These are phyloP conservation scores for Annulohypoxylon stygium DNA, from an alignment of 495 filamentous ascomycete genomes.

Conservation along the genomic window DNA sequence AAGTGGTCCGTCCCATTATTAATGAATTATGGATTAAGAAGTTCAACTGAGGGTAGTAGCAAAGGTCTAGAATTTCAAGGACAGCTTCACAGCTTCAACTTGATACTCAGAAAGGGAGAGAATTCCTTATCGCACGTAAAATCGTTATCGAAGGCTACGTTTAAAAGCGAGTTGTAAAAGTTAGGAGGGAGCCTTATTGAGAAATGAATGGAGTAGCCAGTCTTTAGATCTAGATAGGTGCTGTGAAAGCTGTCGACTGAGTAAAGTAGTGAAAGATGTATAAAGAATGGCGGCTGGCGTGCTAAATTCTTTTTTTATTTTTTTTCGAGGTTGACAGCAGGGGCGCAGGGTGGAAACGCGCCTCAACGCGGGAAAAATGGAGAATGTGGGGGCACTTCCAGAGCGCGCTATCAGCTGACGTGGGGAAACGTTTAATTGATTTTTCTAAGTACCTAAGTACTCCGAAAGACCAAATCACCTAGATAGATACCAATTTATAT, in stretches of 20 bases:
- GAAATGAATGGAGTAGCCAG: not conserved
- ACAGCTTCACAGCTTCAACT: not conserved
- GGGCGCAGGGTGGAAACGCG: slow-evolving; percentile 39
- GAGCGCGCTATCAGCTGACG: slow-evolving; percentile 53
- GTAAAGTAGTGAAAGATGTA: not conserved
- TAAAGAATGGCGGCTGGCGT: not conserved
- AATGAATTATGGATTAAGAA: not conserved
- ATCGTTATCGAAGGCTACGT: not conserved
- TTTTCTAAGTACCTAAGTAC: slow-evolving; percentile 12
- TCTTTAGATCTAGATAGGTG: not conserved
- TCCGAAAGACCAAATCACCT: not conserved
- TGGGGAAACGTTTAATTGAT: slow-evolving; percentile 45
- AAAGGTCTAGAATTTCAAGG: not conserved
- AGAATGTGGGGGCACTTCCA: slow-evolving; percentile 20
- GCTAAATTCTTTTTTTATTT: slow-evolving; percentile 16
- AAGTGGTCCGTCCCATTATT: slow-evolving; percentile 37
- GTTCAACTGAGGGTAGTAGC: not conserved
- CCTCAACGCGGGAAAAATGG: slow-evolving; percentile 40
- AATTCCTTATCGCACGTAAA: slow-evolving; percentile 1
- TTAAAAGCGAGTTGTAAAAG: not conserved
- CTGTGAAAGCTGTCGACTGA: not conserved
- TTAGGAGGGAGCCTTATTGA: not conserved
- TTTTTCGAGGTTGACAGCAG: slow-evolving; percentile 27
- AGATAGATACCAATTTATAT: not conserved
- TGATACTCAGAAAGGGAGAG: not conserved